Percentiles rank a stretch among this genome's conserved stretches.
These are phyloP conservation scores for Gaertneriomyces semiglobifer DNA, from an alignment of 192 early-diverging fungal species.

Conservation along the genomic window DNA sequence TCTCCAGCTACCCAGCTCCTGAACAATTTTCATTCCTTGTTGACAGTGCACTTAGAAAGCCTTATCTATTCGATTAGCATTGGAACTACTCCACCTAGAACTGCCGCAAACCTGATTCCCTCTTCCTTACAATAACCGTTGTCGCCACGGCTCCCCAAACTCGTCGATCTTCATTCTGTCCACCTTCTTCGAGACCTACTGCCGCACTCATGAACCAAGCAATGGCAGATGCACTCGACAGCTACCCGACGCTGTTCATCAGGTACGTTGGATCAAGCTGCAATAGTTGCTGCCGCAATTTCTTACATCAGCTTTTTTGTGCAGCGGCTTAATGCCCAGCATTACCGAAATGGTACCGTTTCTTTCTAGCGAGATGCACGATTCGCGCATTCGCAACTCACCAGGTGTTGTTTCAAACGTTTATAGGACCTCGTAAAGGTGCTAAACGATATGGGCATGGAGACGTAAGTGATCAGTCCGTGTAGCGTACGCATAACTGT, in stretches of 20 bases:
- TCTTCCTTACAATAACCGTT: constrained; percentile 46
- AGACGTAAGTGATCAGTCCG: constrained; percentile 25
- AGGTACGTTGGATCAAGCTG: constrained; percentile 19
- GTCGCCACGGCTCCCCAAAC: constrained; percentile 22
- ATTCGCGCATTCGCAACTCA: background rate
- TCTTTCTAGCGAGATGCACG: background rate
- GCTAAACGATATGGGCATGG: constrained; percentile 44
- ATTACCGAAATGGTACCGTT: constrained; percentile 41
- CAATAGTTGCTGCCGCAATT: constrained; percentile 1
- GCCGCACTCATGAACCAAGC: background rate
- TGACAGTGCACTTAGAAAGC: too few relatives aligned
- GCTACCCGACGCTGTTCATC: constrained; percentile 46
- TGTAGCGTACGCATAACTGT: too few relatives aligned
- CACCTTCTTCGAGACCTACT: background rate
- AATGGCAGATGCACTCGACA: constrained; percentile 40
- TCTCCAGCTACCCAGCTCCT: too few relatives aligned
- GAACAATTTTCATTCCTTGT: too few relatives aligned
- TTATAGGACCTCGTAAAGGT: constrained; percentile 44
- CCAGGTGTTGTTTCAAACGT: background rate
- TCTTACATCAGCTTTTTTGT: background rate
- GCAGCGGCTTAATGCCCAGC: constrained; percentile 40
- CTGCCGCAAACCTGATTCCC: too few relatives aligned
- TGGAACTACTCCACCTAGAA: too few relatives aligned
- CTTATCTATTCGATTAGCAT: too few relatives aligned
- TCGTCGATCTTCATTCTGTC: background rate